These are phyloP conservation scores for Chlorophyllum brunneum DNA, from an alignment of 768 basidiomycete species.

Conservation along the genomic window DNA sequence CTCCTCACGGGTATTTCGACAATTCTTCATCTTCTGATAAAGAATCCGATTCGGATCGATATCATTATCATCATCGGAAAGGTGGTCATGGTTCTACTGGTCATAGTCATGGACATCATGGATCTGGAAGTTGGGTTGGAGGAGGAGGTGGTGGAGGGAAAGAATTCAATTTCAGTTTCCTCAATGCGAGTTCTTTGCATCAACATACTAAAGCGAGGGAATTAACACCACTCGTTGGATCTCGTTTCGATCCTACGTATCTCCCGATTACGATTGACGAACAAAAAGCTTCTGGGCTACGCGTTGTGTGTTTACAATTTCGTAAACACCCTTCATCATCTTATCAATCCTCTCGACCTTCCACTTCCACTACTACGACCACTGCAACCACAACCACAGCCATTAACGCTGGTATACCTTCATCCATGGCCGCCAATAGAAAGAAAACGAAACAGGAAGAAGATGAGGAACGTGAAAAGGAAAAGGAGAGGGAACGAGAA, in stretches of 20 bases:
- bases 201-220: conserved; percentile 7
- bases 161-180: conserved; percentile 8
- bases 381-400: not conserved
- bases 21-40: not conserved
- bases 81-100: not conserved
- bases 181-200: not conserved
- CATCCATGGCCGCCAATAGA: no score
- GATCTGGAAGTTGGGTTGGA: not conserved
- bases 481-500: not conserved
- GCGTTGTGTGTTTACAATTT: conserved; percentile 10
- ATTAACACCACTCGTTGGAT: conserved; percentile 9
- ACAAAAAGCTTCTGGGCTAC: conserved; percentile 8
- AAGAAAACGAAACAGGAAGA: not conserved
- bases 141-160: not conserved
- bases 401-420: not conserved
- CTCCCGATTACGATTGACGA: conserved; percentile 9
- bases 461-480: not conserved
- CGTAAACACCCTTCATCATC: not conserved
- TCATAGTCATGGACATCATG: not conserved
- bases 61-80: not conserved
- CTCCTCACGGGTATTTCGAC: not conserved
- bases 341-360: no score
- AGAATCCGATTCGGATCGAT: not conserved
- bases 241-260: conserved; percentile 10
- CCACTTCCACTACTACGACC: no score